phyloP scores from a whole-genome alignment of 108 stramenopile species.

The Cyclotella choctawhatcheeana region DNA sequence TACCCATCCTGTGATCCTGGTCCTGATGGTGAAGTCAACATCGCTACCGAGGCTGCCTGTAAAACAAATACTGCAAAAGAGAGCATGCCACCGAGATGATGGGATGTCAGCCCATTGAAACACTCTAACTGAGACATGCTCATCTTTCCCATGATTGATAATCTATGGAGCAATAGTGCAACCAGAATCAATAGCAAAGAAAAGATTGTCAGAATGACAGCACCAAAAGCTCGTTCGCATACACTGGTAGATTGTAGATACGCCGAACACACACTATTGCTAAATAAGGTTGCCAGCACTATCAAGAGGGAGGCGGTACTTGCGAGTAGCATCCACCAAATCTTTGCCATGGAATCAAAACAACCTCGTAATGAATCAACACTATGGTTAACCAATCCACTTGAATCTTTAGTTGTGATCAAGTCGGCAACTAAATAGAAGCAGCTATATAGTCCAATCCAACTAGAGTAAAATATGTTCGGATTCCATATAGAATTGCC shows the following conservation, averaged over 20 bases:
- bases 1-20: conserved; percentile 1
- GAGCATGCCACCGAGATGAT: neutral
- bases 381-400: neutral
- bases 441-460: conserved; percentile 7
- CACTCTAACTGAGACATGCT: neutral
- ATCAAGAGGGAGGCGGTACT: neutral
- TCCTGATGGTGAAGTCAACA: conserved; percentile 7
- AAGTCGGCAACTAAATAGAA: conserved; percentile 21
- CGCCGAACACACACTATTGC: neutral
- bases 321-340: conserved; percentile 17
- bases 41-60: neutral
- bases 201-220: neutral
- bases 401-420: conserved; percentile 1
- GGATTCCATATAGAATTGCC: conserved; percentile 14
- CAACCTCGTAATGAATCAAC: neutral
- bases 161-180: conserved; percentile 3
- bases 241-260: neutral
- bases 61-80: neutral
- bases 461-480: conserved; percentile 8
- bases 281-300: conserved; percentile 2
- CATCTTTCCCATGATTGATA: neutral
- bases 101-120: conserved; percentile 11
- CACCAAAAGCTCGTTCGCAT: conserved; percentile 4
- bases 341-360: conserved; percentile 3
- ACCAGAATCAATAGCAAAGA: neutral